phyloP scores from a whole-genome alignment of 2,329 filamentous ascomycete species.

The Fusarium penzigii region DNA sequence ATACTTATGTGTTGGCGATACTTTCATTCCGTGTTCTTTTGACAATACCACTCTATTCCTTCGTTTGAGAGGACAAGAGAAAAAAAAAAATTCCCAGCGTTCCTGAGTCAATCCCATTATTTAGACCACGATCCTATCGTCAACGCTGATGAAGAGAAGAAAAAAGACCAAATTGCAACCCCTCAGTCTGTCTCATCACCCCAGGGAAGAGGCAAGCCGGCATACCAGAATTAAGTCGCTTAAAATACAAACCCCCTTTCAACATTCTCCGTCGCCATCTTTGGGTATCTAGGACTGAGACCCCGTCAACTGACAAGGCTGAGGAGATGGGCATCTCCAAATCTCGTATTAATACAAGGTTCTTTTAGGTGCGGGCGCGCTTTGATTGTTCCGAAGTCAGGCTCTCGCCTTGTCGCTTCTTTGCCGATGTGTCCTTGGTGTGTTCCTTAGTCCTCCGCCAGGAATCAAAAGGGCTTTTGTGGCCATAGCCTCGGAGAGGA shows the following conservation, averaged over 20 bases:
- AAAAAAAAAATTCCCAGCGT: neutral
- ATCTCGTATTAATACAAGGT: neutral
- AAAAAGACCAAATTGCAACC: neutral
- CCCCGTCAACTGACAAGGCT: neutral
- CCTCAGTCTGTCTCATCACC: neutral
- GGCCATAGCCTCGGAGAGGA: conserved; percentile 41
- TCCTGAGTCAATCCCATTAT: neutral
- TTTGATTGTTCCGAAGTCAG: conserved; percentile 35
- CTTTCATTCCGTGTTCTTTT: neutral
- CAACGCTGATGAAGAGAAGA: no score
- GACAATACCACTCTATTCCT: neutral
- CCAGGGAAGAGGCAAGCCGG: neutral
- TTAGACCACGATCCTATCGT: no score
- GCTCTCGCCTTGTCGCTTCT: conserved; percentile 44
- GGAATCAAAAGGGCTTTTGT: conserved; percentile 63
- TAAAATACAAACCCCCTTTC: neutral
- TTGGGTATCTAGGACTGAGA: neutral
- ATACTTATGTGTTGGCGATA: neutral
- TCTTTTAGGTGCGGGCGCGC: conserved; percentile 36
- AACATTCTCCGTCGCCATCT: neutral
- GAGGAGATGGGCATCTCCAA: neutral
- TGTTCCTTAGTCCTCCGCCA: conserved; percentile 67
- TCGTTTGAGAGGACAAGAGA: neutral
- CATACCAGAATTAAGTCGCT: neutral
- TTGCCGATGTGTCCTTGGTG: conserved; percentile 45